Evolutionary conservation across 2,329 filamentous ascomycete species (phyloP).

Genomic region (Stagonosporopsis cucurbitacearum): DNA sequence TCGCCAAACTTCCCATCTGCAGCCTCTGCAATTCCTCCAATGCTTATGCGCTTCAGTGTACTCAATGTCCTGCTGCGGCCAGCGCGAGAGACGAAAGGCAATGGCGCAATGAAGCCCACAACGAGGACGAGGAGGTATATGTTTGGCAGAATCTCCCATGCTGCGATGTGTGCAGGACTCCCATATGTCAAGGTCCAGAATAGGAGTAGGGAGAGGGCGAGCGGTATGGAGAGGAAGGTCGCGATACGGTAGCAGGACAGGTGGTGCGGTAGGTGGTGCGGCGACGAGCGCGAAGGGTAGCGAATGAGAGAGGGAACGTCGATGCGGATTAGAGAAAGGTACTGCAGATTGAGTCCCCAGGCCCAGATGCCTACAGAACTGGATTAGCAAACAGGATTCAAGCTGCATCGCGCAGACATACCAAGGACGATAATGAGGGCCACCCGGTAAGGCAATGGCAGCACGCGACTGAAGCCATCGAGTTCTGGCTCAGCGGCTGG

Average conservation of each 20-base stretch:
- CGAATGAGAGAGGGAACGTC: slow-evolving; percentile 86
- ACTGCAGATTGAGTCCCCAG: slow-evolving; percentile 92
- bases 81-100: slow-evolving; percentile 70
- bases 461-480: slow-evolving; percentile 84
- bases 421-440: slow-evolving; percentile 85
- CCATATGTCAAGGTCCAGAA: slow-evolving; percentile 86
- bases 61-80: slow-evolving; percentile 78
- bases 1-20: slow-evolving; percentile 95
- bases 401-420: slow-evolving; percentile 51
- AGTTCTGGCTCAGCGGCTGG: slow-evolving; percentile 70
- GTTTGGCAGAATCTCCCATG: slow-evolving; percentile 86
- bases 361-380: slow-evolving; percentile 80
- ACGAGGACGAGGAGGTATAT: slow-evolving; percentile 77
- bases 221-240: slow-evolving; percentile 73
- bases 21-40: slow-evolving; percentile 85
- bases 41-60: slow-evolving; percentile 76
- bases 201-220: slow-evolving; percentile 72
- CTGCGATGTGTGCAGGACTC: slow-evolving; percentile 70
- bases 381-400: background rate
- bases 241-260: slow-evolving; percentile 86
- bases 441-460: slow-evolving; percentile 89
- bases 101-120: slow-evolving; percentile 73
- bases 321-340: slow-evolving; percentile 79
- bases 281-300: slow-evolving; percentile 77
- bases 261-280: slow-evolving; percentile 76